Conservation (phyloP, 768 basidiomycete species). For the Neoboletus brunneissimus region DNA sequence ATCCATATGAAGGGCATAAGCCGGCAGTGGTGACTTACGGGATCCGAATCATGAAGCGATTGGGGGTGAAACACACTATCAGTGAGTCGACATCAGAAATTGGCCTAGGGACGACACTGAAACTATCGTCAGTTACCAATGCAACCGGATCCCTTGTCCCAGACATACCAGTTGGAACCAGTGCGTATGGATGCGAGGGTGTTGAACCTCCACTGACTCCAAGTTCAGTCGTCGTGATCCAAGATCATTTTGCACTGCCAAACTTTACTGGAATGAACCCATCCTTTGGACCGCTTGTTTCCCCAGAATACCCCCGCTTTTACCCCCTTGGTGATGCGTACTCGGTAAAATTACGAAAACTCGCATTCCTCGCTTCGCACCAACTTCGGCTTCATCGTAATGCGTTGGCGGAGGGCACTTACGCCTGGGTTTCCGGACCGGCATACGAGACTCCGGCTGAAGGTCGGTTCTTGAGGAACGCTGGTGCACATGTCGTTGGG, state of each 20-base stretch:
- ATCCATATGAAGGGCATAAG: conserved; percentile 81
- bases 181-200: conserved; percentile 40
- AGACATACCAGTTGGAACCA: conserved; percentile 72
- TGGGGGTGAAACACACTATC: conserved; percentile 75
- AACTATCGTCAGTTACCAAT: conserved; percentile 65
- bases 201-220: conserved; percentile 9
- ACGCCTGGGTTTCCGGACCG: conserved; percentile 89
- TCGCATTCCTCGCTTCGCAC: conserved; percentile 70
- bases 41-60: conserved; percentile 70
- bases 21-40: conserved; percentile 72
- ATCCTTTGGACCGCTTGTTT: conserved; percentile 67
- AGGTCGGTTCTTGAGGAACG: conserved; percentile 67
- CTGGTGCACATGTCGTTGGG: conserved; percentile 88
- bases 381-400: conserved; percentile 49
- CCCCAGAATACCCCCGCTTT: conserved; percentile 66
- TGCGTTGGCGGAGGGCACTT: conserved; percentile 76
- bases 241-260: conserved; percentile 82
- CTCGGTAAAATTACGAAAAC: conserved; percentile 63
- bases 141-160: conserved; percentile 83
- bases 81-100: conserved; percentile 46
- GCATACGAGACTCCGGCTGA: conserved; percentile 90
- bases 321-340: conserved; percentile 84
- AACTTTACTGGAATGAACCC: conserved; percentile 77
- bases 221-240: conserved; percentile 69
- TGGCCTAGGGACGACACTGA: background rate